Percentiles rank a stretch among this genome's conserved stretches.
Evolutionary conservation across 306 rosid genomes (phyloP).

Genomic region (Prinsepia uniflora): DNA sequence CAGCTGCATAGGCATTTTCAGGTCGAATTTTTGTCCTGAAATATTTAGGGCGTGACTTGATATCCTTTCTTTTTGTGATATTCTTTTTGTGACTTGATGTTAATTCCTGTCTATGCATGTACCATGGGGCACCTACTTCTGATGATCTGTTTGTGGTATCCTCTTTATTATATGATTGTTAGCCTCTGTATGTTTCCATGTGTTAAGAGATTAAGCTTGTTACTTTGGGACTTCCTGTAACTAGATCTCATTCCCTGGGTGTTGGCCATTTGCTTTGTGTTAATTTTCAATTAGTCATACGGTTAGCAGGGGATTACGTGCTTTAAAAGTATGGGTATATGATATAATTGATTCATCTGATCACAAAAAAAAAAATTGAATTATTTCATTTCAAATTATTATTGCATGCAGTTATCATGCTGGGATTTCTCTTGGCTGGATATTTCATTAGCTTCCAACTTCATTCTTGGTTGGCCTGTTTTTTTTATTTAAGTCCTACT

Average conservation of each 20-base stretch:
- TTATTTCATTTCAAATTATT: not conserved
- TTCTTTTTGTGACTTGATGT: not conserved
- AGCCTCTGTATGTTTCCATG: not conserved
- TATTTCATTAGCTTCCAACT: not conserved
- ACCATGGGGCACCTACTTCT: not conserved
- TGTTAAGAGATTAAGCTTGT: not conserved
- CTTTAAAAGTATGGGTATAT: not conserved
- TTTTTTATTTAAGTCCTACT: constrained; percentile 18
- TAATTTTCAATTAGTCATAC: not conserved
- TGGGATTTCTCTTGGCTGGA: not conserved
- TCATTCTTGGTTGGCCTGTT: not conserved
- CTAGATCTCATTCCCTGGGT: not conserved
- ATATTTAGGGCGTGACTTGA: not conserved
- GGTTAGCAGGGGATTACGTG: not conserved
- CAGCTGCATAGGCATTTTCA: not conserved
- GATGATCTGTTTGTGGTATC: not conserved
- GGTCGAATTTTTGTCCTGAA: not conserved
- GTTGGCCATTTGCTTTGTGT: not conserved
- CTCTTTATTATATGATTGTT: not conserved
- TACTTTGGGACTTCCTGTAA: not conserved
- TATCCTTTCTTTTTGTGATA: not conserved
- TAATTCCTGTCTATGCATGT: not conserved
- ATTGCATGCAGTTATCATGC: constrained; percentile 3
- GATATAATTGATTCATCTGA: not conserved
- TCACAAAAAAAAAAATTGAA: constrained; percentile 4